Percentiles rank a stretch among this genome's conserved stretches.
These are phyloP conservation scores for Sordaria brevicollis DNA, from an alignment of 495 filamentous ascomycete species.

Conservation along the genomic window DNA sequence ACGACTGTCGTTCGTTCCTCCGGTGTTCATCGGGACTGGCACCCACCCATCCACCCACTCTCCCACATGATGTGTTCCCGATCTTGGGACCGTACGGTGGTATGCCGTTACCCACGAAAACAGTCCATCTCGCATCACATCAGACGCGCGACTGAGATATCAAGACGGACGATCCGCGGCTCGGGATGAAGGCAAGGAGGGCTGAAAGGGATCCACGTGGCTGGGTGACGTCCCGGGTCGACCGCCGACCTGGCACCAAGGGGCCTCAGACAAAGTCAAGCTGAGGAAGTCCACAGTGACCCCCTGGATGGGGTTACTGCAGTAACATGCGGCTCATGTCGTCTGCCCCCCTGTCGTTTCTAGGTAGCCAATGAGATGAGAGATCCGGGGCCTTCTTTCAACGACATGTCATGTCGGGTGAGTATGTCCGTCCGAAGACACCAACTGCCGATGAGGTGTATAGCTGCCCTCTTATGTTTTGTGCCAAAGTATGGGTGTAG, in stretches of 20 bases:
- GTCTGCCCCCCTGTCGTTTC: not conserved
- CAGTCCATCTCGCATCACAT: not conserved
- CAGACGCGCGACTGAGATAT: not conserved
- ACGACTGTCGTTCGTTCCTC: not conserved
- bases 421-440: not conserved
- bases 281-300: not conserved
- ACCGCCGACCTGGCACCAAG: not conserved
- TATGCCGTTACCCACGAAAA: not conserved
- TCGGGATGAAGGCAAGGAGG: not conserved
- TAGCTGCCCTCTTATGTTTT: not conserved
- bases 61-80: not conserved
- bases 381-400: not conserved
- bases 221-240: not conserved
- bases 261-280: not conserved
- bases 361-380: not conserved
- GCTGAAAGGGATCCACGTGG: not conserved
- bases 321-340: not conserved
- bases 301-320: not conserved
- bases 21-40: not conserved
- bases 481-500: no score
- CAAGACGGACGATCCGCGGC: not conserved
- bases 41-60: not conserved
- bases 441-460: not conserved
- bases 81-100: not conserved
- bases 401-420: not conserved